Base-by-base conservation (phyloP, 192 early-diverging fungal genomes). In the Geranomyces variabilis region DNA sequence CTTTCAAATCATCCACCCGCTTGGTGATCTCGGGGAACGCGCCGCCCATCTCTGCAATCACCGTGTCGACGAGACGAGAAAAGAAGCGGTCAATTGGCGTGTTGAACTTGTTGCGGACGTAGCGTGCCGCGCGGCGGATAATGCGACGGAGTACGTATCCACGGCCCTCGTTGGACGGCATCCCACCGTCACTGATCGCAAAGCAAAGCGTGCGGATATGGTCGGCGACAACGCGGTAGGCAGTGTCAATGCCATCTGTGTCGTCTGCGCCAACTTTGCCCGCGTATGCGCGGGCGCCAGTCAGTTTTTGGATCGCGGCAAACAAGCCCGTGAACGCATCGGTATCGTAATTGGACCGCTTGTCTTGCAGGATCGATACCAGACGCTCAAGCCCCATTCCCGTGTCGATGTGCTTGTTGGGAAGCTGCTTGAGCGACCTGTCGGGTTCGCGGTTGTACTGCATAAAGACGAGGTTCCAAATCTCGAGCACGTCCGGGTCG, bases 391-490 rank as follows among this genome's bases (percentile, higher is more conserved):
- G 86, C 33, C 97, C 97, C 90, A 97, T 89, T 12, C 97, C 97
- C 24, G 97, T 99, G 83, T 99, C 97, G 72, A 99, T 94, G 81
- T 97, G 94, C 83, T 96, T 93, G 81, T 89, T 94, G 36, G 97
- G 97, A 44, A 99, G 86, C 29, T 90, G 83, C 65, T 92, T 91
- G 34, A 99, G 86, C 14, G 81, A 86, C 34, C 94, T 88, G 78
- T 95, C 94, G 13, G 89, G 76, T 76, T 97, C 96, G 71, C 97
- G 94, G 87, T 99, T 97, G 87, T 93, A 99, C 79, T 97, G 90
- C 87, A 99, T 99, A 66, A 99, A 99, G 71, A 99, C 97, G 19
- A 99, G 78, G 81, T 99, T 99, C 96, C 96, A 99, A 78, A 99
- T 96, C 83, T 99, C 96, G 44, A 99, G 81, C 14, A 99, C 94